A percentile compares a stretch with the other conserved stretches of the same genome.
phyloP scores from a whole-genome alignment of 495 filamentous ascomycete genomes.

The Podospora tetraspora region DNA sequence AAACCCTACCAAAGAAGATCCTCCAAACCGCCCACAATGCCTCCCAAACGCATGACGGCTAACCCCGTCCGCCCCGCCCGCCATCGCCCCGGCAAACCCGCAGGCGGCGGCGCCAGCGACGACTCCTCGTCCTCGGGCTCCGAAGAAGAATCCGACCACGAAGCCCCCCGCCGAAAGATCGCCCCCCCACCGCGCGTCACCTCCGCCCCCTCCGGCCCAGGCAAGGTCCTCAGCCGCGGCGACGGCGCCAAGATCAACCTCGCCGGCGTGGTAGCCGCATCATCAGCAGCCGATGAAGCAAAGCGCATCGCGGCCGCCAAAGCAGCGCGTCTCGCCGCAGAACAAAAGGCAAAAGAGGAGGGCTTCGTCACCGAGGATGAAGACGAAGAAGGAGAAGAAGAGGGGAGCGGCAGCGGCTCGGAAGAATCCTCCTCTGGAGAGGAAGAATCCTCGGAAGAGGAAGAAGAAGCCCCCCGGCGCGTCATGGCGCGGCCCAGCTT shows the following conservation, averaged over 20 bases:
- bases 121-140: slow-evolving; percentile 58
- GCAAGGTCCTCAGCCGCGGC: slow-evolving; percentile 50
- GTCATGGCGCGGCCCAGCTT: slow-evolving; percentile 85
- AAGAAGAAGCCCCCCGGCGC: slow-evolving; percentile 66
- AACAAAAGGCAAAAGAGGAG: slow-evolving; percentile 57
- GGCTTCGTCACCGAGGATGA: slow-evolving; percentile 66
- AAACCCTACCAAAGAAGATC: background rate
- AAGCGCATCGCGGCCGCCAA: slow-evolving; percentile 38
- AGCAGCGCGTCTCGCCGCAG: slow-evolving; percentile 38
- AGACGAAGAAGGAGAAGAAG: slow-evolving; percentile 39
- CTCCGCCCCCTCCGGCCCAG: slow-evolving; percentile 47
- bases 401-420: slow-evolving; percentile 26
- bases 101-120: slow-evolving; percentile 57
- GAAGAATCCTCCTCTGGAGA: slow-evolving; percentile 47
- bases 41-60: slow-evolving; percentile 88
- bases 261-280: slow-evolving; percentile 41
- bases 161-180: slow-evolving; percentile 32
- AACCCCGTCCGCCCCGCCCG: slow-evolving; percentile 79
- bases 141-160: slow-evolving; percentile 32
- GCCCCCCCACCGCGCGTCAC: slow-evolving; percentile 54
- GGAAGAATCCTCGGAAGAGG: slow-evolving; percentile 32
- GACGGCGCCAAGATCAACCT: slow-evolving; percentile 65
- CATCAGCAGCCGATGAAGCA: slow-evolving; percentile 43
- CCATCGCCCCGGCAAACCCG: slow-evolving; percentile 79
- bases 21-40: slow-evolving; percentile 50